phyloP scores from a whole-genome alignment of 1,139 yeast genomes.

The Yamadazyma membranifaciens region DNA sequence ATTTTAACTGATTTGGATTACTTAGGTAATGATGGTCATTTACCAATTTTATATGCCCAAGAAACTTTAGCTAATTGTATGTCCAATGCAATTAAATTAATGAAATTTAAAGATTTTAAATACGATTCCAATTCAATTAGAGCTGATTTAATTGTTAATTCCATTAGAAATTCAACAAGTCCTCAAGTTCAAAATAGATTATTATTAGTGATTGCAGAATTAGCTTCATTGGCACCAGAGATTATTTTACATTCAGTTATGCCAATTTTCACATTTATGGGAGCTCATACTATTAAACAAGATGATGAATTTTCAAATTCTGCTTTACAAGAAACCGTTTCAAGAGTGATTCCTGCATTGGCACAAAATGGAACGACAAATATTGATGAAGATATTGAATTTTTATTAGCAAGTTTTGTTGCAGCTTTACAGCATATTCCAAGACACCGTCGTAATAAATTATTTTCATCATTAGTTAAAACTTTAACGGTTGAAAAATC shows the following conservation, averaged over 20 bases:
- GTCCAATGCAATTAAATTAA: conserved; percentile 61
- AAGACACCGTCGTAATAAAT: conserved; percentile 86
- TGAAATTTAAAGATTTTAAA: conserved; percentile 35
- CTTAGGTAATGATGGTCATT: conserved; percentile 84
- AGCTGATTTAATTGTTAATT: conserved; percentile 86
- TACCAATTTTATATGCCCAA: conserved; percentile 88
- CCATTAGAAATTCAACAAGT: conserved; percentile 83
- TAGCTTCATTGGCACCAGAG: conserved; percentile 89
- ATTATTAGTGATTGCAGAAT: conserved; percentile 77
- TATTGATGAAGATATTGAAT: conserved; percentile 50
- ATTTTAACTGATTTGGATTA: conserved; percentile 84
- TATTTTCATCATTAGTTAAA: conserved; percentile 73
- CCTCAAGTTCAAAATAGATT: conserved; percentile 94
- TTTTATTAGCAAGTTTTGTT: conserved; percentile 81
- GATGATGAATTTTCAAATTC: conserved; percentile 94
- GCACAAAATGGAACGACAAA: conserved; percentile 50
- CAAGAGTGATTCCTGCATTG: conserved; percentile 89
- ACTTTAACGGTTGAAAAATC: conserved; percentile 73
- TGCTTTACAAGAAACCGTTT: conserved; percentile 89
- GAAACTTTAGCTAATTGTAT: conserved; percentile 88
- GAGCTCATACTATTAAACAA: conserved; percentile 94
- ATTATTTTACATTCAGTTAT: conserved; percentile 90
- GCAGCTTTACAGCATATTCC: conserved; percentile 96
- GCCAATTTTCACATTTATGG: conserved; percentile 99
- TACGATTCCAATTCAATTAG: conserved; percentile 71